phyloP scores from a whole-genome alignment of 2,329 filamentous ascomycete species.

The Fragosphaeria purpurea region DNA sequence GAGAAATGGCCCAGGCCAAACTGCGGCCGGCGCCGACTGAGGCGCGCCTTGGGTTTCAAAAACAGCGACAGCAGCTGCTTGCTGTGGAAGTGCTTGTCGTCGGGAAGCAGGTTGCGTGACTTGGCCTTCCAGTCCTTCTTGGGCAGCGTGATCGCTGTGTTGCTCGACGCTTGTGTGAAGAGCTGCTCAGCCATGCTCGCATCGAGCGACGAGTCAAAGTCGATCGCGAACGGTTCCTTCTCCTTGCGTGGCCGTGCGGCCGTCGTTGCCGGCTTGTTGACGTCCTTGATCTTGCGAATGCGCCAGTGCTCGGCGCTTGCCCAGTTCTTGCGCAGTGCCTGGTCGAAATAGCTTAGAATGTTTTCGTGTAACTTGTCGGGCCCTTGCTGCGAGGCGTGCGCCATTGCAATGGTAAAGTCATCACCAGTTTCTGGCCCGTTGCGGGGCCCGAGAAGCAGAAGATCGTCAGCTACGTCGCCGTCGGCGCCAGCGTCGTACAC shows the following conservation, averaged over 20 bases:
- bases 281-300: slow-evolving; percentile 82
- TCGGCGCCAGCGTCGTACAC: slow-evolving; percentile 57
- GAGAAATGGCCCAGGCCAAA: slow-evolving; percentile 35
- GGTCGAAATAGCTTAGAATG: slow-evolving; percentile 96
- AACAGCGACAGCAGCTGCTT: slow-evolving; percentile 82
- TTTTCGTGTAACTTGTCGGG: slow-evolving; percentile 74
- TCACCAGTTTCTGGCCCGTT: slow-evolving; percentile 50
- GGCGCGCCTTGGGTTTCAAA: slow-evolving; percentile 83
- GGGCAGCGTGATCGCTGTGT: slow-evolving; percentile 71
- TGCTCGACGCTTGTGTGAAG: slow-evolving; percentile 71
- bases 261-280: slow-evolving; percentile 16
- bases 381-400: slow-evolving; percentile 47
- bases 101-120: slow-evolving; percentile 81
- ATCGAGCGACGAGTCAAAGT: slow-evolving; percentile 71
- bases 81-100: slow-evolving; percentile 98
- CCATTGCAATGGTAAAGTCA: slow-evolving; percentile 72
- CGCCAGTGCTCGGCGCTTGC: slow-evolving; percentile 97
- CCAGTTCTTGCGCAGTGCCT: slow-evolving; percentile 95
- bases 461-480: slow-evolving; percentile 42
- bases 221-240: slow-evolving; percentile 92
- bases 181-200: slow-evolving; percentile 62
- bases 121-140: slow-evolving; percentile 96
- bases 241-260: slow-evolving; percentile 67
- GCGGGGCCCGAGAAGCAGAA: slow-evolving; percentile 48
- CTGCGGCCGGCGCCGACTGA: slow-evolving; percentile 55